Evolutionary conservation across 2,329 filamentous ascomycete genomes (phyloP), one percentile per base, ranked within the genome.

Genomic region (Aspergillus neotritici): DNA sequence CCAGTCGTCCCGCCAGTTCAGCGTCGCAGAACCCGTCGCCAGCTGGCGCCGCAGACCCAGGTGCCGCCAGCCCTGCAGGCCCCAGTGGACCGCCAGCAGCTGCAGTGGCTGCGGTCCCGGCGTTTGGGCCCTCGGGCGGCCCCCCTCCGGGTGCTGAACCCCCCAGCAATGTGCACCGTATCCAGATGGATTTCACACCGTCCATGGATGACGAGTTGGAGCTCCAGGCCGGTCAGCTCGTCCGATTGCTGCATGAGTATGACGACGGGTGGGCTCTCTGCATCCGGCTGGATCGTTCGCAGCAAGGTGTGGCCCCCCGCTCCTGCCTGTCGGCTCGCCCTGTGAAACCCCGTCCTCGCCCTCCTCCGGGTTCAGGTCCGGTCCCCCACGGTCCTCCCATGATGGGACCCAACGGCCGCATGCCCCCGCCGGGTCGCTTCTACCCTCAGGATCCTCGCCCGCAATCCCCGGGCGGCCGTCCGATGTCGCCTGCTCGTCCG

Each of bases 221-320:
- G 50, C 76, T 98, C 34, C 78, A 74, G 50, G 80, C 84, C 45
- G 93, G 93, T 40, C 83, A 94, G 50, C 75, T 98, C 37, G 87
- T 97, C 39, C 80, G 91, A 51, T 74, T 98, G 51, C 75, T 97
- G 40, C 91, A 97, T 61, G 90, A 95, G 68, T 98, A 97, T 59
- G 93, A 98, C 62, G 93, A 98, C 69, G 93, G 93, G 58, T 98
- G 93, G 93, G 87, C 90, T 60, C 86, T 97, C 43, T 96, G 89
- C 67, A 86, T 89, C 55, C 85, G 84, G 52, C 83, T 97, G 57
- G 90, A 97, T 67, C 85, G 89, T 51, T 90, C 88, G 48, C 78
- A 86, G 57, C 90, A 97, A 72, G 93, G 93, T 73, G 93, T 97
- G 40, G 87, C 86, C 44, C 93, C 93, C 11, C 82, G 93, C 55